phyloP scores from a whole-genome alignment of 208 protist genomes.

The Trypanosoma rangeli region DNA sequence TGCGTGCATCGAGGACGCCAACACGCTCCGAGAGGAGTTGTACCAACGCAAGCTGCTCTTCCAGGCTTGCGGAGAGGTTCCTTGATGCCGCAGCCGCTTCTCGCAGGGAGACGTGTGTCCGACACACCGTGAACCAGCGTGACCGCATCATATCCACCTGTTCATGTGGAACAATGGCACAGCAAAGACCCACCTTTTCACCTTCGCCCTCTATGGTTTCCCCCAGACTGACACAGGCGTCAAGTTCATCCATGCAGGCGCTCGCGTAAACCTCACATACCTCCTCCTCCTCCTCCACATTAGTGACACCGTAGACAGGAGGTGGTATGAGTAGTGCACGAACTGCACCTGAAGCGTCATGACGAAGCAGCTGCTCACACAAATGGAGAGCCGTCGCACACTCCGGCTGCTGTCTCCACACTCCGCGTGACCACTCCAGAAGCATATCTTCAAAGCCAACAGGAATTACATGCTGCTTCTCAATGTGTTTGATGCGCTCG shows the following conservation, averaged over 20 bases:
- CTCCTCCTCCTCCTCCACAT: background rate
- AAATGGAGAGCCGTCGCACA: conserved; percentile 24
- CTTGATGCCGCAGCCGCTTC: background rate
- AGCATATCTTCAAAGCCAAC: conserved; percentile 21
- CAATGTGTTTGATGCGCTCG: conserved; percentile 30
- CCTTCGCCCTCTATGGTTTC: conserved; percentile 13
- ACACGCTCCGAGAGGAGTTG: conserved; percentile 13
- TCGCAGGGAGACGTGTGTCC: background rate
- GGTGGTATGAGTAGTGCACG: background rate
- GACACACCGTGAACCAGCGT: background rate
- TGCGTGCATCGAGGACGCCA: conserved; percentile 2
- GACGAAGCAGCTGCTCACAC: conserved; percentile 22
- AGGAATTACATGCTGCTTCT: conserved; percentile 24
- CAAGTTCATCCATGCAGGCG: conserved; percentile 11
- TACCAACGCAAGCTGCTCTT: conserved; percentile 12
- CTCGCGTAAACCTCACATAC: background rate
- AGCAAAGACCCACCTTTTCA: conserved; percentile 27
- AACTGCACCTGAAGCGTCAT: conserved; percentile 7
- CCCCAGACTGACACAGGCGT: background rate
- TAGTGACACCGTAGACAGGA: background rate
- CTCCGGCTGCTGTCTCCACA: conserved; percentile 45
- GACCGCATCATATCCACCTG: background rate
- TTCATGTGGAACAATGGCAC: conserved; percentile 12
- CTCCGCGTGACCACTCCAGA: conserved; percentile 32
- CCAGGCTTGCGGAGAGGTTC: background rate